These are phyloP conservation scores for Tricholoma sp. DNA, from an alignment of 768 basidiomycete genomes.

Conservation along the genomic window DNA sequence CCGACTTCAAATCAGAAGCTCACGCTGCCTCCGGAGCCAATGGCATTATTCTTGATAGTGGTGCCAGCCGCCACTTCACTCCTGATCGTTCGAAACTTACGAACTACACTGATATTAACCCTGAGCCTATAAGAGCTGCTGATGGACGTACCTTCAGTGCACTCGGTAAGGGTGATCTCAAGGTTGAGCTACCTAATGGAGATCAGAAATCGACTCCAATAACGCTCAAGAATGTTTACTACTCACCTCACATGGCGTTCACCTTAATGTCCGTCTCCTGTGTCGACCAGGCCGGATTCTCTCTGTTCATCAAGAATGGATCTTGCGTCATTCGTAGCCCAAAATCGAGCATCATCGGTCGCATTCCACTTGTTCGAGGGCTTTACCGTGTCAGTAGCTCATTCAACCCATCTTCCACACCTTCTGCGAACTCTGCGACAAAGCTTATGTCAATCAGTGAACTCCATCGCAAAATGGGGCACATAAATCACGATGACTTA, in stretches of 20 bases:
- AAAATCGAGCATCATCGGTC: constrained; percentile 11
- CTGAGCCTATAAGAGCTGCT: constrained; percentile 17
- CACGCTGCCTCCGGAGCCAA: not conserved
- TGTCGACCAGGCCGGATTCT: constrained; percentile 14
- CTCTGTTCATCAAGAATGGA: not conserved
- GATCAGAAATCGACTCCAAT: constrained; percentile 13
- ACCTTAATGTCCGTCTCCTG: constrained; percentile 23
- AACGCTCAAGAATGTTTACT: constrained; percentile 6
- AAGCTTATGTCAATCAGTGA: constrained; percentile 20
- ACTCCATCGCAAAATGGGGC: constrained; percentile 29
- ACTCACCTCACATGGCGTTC: constrained; percentile 18
- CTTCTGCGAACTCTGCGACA: constrained; percentile 8
- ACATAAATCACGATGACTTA: constrained; percentile 24
- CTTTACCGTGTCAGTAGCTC: constrained; percentile 18
- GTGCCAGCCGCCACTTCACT: not conserved
- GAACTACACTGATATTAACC: constrained; percentile 16
- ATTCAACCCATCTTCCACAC: constrained; percentile 1
- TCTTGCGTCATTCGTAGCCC: not conserved
- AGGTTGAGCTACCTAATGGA: constrained; percentile 20
- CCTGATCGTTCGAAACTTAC: constrained; percentile 15
- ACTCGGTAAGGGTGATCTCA: constrained; percentile 24
- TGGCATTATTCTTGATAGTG: not conserved
- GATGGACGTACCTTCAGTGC: constrained; percentile 11
- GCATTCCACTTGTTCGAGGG: constrained; percentile 19
- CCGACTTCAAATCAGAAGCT: not conserved